Evolutionary conservation across 768 basidiomycete species (phyloP).

Genomic region (Clathrus columnatus): DNA sequence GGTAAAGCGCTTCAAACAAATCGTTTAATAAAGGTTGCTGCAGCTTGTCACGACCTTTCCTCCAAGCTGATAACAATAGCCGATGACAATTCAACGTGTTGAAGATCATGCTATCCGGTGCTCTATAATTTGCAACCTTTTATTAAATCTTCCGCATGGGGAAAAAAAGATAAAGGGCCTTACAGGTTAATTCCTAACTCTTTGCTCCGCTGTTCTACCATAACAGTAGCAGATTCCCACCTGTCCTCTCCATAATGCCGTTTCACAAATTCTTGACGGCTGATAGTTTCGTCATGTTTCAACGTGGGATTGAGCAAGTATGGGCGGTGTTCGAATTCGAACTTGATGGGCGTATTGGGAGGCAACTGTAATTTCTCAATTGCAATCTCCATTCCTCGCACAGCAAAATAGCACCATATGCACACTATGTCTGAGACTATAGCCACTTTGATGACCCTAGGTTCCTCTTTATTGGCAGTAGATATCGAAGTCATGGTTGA

Average conservation of each 20-base stretch:
- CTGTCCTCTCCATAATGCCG: constrained; percentile 47
- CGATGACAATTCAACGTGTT: constrained; percentile 67
- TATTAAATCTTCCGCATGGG: too few species aligned
- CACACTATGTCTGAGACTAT: constrained; percentile 17
- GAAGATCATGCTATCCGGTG: constrained; percentile 50
- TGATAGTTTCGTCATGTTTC: constrained; percentile 19
- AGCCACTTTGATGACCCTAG: constrained; percentile 3
- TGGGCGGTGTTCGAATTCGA: constrained; percentile 39
- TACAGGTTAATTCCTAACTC: constrained; percentile 54
- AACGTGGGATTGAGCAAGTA: constrained; percentile 36
- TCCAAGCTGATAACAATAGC: constrained; percentile 58
- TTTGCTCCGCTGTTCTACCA: constrained; percentile 42
- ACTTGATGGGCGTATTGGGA: constrained; percentile 17
- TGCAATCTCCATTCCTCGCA: constrained; percentile 30
- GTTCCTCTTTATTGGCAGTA: too few species aligned
- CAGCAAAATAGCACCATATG: constrained; percentile 36
- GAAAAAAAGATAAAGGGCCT: constrained; percentile 18
- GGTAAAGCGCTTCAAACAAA: constrained; percentile 60
- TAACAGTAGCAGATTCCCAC: constrained; percentile 31
- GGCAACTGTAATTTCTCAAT: constrained; percentile 24
- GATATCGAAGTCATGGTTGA: too few species aligned
- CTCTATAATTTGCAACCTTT: constrained; percentile 32
- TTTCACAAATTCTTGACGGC: constrained; percentile 31
- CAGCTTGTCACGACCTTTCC: constrained; percentile 47
- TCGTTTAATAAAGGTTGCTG: constrained; percentile 50